phyloP scores from a whole-genome alignment of 2,329 filamentous ascomycete species.

The Talaromyces sp. region DNA sequence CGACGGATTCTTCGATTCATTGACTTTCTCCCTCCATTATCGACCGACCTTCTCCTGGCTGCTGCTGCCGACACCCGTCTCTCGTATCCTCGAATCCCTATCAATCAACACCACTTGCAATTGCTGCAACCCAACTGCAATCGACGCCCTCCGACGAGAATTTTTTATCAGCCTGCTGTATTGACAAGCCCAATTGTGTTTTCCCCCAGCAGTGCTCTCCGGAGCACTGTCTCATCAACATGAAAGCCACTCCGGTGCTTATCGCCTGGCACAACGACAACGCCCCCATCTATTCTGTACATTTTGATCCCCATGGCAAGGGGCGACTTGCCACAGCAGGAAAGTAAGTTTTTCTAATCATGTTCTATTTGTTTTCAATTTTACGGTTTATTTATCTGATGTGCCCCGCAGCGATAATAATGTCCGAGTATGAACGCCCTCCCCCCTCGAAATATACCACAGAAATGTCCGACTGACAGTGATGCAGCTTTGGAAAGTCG shows the following conservation, averaged over 20 bases:
- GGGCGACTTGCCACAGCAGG: conserved; percentile 88
- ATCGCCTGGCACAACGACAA: conserved; percentile 99
- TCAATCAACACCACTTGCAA: neutral
- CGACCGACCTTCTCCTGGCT: neutral
- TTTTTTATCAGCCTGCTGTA: neutral
- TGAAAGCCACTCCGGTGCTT: conserved; percentile 95
- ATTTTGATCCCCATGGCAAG: conserved; percentile 91
- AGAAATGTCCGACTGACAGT: conserved; percentile 29
- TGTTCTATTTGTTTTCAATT: neutral
- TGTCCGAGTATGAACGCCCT: conserved; percentile 62
- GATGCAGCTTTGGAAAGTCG: conserved; percentile 79
- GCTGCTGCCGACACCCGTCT: neutral
- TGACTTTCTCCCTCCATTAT: neutral
- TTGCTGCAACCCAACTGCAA: neutral
- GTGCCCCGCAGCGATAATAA: conserved; percentile 65
- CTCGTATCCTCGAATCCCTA: neutral
- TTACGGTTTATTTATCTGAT: conserved; percentile 13
- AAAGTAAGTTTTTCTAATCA: conserved; percentile 44
- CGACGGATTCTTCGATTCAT: neutral
- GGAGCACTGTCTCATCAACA: conserved; percentile 42
- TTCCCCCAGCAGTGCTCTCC: conserved; percentile 10
- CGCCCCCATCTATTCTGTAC: conserved; percentile 91
- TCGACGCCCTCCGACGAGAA: neutral
- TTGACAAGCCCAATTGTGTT: neutral
- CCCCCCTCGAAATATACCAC: conserved; percentile 9